Percentiles rank a stretch among this genome's conserved stretches.
These are phyloP conservation scores for Albifimbria verrucaria DNA, from an alignment of 2,329 filamentous ascomycete species.

Conservation along the genomic window DNA sequence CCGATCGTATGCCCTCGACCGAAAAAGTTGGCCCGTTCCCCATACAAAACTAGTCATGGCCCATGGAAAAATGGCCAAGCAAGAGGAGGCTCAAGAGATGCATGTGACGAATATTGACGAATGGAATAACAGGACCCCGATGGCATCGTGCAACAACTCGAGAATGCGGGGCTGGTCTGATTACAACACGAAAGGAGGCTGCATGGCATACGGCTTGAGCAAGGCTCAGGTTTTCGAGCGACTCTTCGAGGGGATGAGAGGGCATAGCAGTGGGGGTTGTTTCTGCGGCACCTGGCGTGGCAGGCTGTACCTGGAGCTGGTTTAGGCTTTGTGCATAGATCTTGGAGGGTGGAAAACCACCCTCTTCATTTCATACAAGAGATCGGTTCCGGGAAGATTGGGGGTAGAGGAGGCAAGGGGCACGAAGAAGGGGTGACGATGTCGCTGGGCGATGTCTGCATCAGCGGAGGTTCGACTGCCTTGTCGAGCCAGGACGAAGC, in stretches of 20 bases:
- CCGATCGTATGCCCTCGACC: conserved; percentile 13
- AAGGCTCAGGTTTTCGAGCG: conserved; percentile 27
- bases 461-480: too few relatives aligned
- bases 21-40: conserved; percentile 13
- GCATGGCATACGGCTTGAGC: conserved; percentile 3
- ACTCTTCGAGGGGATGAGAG: conserved; percentile 32
- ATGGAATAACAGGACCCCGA: conserved; percentile 23
- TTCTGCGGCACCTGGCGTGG: conserved; percentile 16
- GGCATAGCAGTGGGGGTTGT: conserved; percentile 21
- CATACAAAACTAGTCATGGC: too few relatives aligned
- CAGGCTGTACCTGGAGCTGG: conserved; percentile 13
- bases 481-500: too few relatives aligned
- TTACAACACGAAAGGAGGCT: neutral
- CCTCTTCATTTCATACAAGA: conserved; percentile 21
- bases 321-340: conserved; percentile 37
- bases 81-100: neutral
- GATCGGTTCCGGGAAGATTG: neutral
- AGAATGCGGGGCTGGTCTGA: conserved; percentile 26
- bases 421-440: too few relatives aligned
- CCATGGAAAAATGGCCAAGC: neutral
- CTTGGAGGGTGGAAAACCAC: conserved; percentile 44
- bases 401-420: neutral
- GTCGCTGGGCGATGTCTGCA: too few relatives aligned
- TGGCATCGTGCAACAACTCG: conserved; percentile 22
- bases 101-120: conserved; percentile 25